Evolutionary conservation across 2,329 filamentous ascomycete species (phyloP).

Genomic region (Conoideocrella luteorostrata): DNA sequence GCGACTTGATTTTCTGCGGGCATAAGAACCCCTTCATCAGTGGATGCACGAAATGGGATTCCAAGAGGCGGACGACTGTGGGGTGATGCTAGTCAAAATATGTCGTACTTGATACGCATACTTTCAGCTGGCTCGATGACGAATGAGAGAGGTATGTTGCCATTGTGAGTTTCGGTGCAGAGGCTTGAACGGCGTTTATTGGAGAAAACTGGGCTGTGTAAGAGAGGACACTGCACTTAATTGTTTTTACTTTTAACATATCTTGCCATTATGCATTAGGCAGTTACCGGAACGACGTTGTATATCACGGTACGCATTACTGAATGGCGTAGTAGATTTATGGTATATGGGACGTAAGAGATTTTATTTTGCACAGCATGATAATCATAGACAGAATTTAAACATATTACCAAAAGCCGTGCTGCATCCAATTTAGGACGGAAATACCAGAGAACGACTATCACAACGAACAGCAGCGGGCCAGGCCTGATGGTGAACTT

Average conservation of each 20-base stretch:
- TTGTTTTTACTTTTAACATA: constrained; percentile 3
- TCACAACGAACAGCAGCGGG: too few relatives aligned
- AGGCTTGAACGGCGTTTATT: constrained; percentile 8
- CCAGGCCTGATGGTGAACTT: too few relatives aligned
- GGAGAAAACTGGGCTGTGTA: constrained; percentile 3
- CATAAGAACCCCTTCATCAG: too few relatives aligned
- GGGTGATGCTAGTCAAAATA: too few relatives aligned
- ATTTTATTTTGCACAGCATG: constrained; percentile 6
- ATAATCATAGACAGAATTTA: constrained; percentile 5
- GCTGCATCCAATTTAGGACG: too few relatives aligned
- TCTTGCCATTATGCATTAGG: constrained; percentile 5
- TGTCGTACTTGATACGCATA: background rate
- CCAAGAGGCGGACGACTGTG: background rate
- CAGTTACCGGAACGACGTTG: constrained; percentile 4
- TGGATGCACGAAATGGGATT: background rate
- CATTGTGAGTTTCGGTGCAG: constrained; percentile 1
- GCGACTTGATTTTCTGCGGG: too few relatives aligned
- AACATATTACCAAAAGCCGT: background rate
- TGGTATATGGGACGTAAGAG: background rate
- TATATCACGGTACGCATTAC: constrained; percentile 7
- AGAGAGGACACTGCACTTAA: constrained; percentile 2
- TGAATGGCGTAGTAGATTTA: constrained; percentile 2
- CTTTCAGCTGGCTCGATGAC: background rate
- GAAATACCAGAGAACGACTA: too few relatives aligned
- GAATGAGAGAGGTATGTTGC: background rate